Evolutionary conservation across 2,329 filamentous ascomycete species (phyloP), one percentile per base, ranked within the genome.

Genomic region (Magnaporthiopsis rhizophila): DNA sequence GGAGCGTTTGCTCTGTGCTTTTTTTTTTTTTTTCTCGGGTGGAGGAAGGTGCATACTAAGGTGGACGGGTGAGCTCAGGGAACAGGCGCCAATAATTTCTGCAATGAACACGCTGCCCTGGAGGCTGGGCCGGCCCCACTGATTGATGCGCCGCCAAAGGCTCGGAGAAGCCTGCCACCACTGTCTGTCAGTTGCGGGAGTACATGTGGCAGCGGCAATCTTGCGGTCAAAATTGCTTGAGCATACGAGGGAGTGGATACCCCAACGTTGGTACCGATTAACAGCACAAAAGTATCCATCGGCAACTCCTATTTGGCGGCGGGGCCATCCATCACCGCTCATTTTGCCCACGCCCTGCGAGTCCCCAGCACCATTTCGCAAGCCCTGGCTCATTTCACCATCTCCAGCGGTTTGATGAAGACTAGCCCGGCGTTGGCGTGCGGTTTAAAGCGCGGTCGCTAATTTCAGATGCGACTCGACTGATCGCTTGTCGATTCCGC

Each of bases 61-160:
- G 30, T 24, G 45, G 45, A 24, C 45, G 45, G 45, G 21, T 2
- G 21, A 53, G 45, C 45, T 38, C 61, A 30, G 61, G 61, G 61
- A 62, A 62, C 38, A 28, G 38, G 24, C 30, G 32, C 32, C n/a
- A 53, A 24, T 53, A 53, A 53, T 53, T 56, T 62, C 28, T 62
- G 50, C 53, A 62, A 62, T 62, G 61, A 62, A 62, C 61, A 62
- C 61, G 45, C 61, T 57, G 57, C 61, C 61, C 61, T 62, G 61
- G 45, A 18, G 45, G 45, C 21, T 53, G 45, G 45, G 45, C 45
- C 30, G 45, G 45, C 45, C 45, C 45, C 45, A 53, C 45, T 24
- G 21, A 8, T 24, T 24, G 45, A 53, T 53, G 45, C 45, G 45
- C 45, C n/a, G 45, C 38, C 11, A 18, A 53, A 53, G 45, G 18